Base-by-base conservation (phyloP, 139 green algal species). In the Tetradesmus lagerheimii region DNA sequence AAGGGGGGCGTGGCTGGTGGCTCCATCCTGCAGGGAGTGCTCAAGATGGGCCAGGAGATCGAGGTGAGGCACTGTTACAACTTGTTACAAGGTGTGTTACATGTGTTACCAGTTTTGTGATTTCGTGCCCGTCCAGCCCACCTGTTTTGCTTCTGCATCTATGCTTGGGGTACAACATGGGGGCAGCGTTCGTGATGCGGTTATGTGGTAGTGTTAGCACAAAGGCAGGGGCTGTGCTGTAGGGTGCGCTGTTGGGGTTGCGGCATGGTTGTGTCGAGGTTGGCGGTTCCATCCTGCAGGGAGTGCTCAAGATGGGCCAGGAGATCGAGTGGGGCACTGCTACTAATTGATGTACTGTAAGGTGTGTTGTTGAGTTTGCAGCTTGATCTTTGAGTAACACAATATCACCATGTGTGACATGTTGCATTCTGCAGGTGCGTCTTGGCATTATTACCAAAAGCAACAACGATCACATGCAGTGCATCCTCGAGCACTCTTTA, bases 391-490 rank as follows among this genome's bases (percentile, higher is more conserved):
- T n/a, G n/a, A n/a, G n/a, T n/a, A n/a, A n/a, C n/a, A n/a, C n/a
- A n/a, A n/a, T n/a, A n/a, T n/a, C n/a, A n/a, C n/a, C n/a, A n/a
- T n/a, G n/a, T n/a, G n/a, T n/a, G n/a, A n/a, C n/a, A n/a, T n/a
- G n/a, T n/a, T n/a, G n/a, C n/a, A n/a, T n/a, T n/a, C n/a, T n/a
- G 18, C 78, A 84, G 78, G 84, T 96, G 76, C 96, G 98, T 80
- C 98, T 98, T 5, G 98, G 98, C 83, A 99, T 99, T 91, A 96
- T 99, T 38, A 97, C 94, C 89, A 99, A 99, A 94, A 97, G 99
- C 91, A 91, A 94, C 15, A 94, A 97, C 83, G 98, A 98, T 34
- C 91, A 92, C 34, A 94, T 98, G 50, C 95, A 96, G 83, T 99
- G 97, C 94, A 97, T 95, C 64, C 98, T n/a, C n/a, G n/a, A n/a